phyloP scores from a whole-genome alignment of 2,329 filamentous ascomycete genomes.

The Furcasterigmium furcatum region DNA sequence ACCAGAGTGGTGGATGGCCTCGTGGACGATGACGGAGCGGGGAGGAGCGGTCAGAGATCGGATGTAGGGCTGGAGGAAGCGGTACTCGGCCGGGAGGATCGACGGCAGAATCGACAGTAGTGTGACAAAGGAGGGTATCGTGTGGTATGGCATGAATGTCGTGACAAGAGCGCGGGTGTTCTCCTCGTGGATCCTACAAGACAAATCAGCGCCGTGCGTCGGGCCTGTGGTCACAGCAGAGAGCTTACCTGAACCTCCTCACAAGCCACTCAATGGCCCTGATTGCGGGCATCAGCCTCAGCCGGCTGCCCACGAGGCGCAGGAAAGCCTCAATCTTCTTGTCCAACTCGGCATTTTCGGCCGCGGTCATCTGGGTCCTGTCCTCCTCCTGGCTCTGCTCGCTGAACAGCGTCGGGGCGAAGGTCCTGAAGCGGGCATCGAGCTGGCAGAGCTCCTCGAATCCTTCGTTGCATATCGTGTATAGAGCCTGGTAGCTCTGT shows the following conservation, averaged over 20 bases:
- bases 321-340: slow-evolving; percentile 78
- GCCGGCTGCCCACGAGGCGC: slow-evolving; percentile 68
- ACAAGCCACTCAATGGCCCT: slow-evolving; percentile 96
- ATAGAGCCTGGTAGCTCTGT: slow-evolving; percentile 89
- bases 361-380: slow-evolving; percentile 74
- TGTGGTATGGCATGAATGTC: slow-evolving; percentile 91
- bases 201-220: not conserved
- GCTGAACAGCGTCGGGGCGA: slow-evolving; percentile 80
- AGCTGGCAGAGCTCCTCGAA: slow-evolving; percentile 89
- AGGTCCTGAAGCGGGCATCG: slow-evolving; percentile 74
- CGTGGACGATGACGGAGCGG: slow-evolving; percentile 77
- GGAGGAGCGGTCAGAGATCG: slow-evolving; percentile 73
- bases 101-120: slow-evolving; percentile 81
- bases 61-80: slow-evolving; percentile 84
- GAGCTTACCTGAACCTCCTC: slow-evolving; percentile 74
- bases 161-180: slow-evolving; percentile 77
- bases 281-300: slow-evolving; percentile 82
- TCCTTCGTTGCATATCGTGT: slow-evolving; percentile 80
- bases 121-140: slow-evolving; percentile 78
- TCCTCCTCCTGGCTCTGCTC: slow-evolving; percentile 90
- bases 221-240: not conserved
- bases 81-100: slow-evolving; percentile 71
- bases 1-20: slow-evolving; percentile 71
- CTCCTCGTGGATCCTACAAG: slow-evolving; percentile 77
- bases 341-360: slow-evolving; percentile 81